Evolutionary conservation across 1,139 yeast species (phyloP), one percentile per base, ranked within the genome.

Genomic region (Taiozyma sp.): DNA sequence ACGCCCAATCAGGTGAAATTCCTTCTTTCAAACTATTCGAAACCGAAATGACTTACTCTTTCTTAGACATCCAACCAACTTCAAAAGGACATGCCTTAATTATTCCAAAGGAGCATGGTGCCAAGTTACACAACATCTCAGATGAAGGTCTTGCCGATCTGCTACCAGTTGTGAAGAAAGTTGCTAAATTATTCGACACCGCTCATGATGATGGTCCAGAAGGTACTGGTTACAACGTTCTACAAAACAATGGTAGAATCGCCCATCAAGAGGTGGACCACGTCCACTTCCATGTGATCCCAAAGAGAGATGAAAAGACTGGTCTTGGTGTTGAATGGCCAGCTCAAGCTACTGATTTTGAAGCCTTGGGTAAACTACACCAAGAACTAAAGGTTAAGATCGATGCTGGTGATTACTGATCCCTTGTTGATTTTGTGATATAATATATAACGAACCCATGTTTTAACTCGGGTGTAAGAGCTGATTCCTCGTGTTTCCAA

Each of bases 221-320:
- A 9, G 91, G 93, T 41, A 77, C 74, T 46, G 97, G 97, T 42
- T 92, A 92, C 78, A 92, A 92, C 67, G 69, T 92, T 30, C 76
- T 92, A 58, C 98, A 92, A 70, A 93, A 93, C 75, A 92, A 93
- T 62, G 98, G 97, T 41, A 71, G 87, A 62, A 84, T 91, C 65
- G 98, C 98, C 24, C 97, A 92, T 67, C 98, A 93, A 71, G 83
- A 78, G 53, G 97, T 93, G 54, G 96, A 87, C 63, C 99, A 93
- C 68, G 97, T 92, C 52, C 99, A 92, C 69, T 87, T 93, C 78
- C 99, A 93, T 67, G 80, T 93, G 70, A 93, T 93, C 64, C 99
- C 99, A 44, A 92, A 92, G 77, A 78, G 77, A 53, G 83, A 83
- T 60, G 73, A 68, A 3, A 76, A 76, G 41, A 74, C 91, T 19